These are phyloP conservation scores for Fusarium mundagurra DNA, from an alignment of 2,329 filamentous ascomycete genomes.

Conservation along the genomic window DNA sequence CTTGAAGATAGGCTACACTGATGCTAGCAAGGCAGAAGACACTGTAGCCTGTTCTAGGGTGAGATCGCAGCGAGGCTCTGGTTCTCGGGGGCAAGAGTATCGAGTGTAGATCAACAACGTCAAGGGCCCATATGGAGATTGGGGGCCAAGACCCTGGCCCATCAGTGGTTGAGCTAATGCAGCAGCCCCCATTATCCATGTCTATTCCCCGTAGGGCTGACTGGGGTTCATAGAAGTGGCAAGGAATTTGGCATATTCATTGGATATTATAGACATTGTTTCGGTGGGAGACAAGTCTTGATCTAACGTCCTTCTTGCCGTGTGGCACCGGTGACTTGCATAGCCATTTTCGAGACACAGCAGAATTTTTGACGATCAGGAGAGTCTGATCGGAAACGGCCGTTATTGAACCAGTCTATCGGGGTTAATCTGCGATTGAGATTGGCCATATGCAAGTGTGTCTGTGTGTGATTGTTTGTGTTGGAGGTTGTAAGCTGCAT, in stretches of 20 bases:
- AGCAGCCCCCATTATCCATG: conserved; percentile 21
- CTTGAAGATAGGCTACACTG: conserved; percentile 35
- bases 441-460: not conserved
- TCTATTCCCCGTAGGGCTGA: conserved; percentile 41
- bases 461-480: not conserved
- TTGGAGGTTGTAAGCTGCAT: conserved; percentile 4
- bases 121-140: conserved; percentile 28
- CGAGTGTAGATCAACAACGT: conserved; percentile 34
- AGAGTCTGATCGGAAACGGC: conserved; percentile 13
- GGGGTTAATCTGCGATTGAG: not conserved
- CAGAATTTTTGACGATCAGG: conserved; percentile 1
- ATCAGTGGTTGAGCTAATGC: conserved; percentile 42
- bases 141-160: conserved; percentile 37
- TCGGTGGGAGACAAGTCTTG: conserved; percentile 8
- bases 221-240: conserved; percentile 28
- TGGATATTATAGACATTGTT: conserved; percentile 2
- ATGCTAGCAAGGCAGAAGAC: conserved; percentile 36
- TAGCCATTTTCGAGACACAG: conserved; percentile 15
- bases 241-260: conserved; percentile 16
- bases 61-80: conserved; percentile 34
- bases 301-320: conserved; percentile 5
- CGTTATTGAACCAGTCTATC: conserved; percentile 14
- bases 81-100: conserved; percentile 28
- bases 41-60: conserved; percentile 37
- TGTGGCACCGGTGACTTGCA: conserved; percentile 18